phyloP scores from a whole-genome alignment of 2,329 filamentous ascomycete species.

The Botryosphaeria dothidea region DNA sequence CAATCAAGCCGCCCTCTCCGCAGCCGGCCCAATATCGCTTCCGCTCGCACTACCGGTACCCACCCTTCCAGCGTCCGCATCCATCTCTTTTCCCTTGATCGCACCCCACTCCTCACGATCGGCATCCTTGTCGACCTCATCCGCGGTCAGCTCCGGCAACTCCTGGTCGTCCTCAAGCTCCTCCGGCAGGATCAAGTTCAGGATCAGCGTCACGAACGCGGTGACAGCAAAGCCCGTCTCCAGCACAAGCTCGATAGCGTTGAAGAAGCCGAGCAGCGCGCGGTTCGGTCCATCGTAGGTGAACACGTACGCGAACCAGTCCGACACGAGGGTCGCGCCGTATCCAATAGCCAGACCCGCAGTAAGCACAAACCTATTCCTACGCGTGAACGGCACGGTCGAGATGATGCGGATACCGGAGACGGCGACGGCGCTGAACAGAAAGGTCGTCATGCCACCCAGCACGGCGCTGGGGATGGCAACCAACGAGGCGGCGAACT shows the following conservation, averaged over 20 bases:
- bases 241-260: conserved; percentile 57
- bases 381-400: conserved; percentile 71
- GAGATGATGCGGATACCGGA: conserved; percentile 76
- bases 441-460: conserved; percentile 67
- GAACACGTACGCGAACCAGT: conserved; percentile 71
- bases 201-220: conserved; percentile 68
- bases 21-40: not conserved
- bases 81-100: conserved; percentile 36
- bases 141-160: conserved; percentile 41
- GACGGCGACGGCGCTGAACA: conserved; percentile 75
- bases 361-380: conserved; percentile 80
- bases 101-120: conserved; percentile 34
- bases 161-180: conserved; percentile 59
- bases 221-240: conserved; percentile 71
- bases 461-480: conserved; percentile 64
- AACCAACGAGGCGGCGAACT: conserved; percentile 78
- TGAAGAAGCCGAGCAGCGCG: conserved; percentile 69
- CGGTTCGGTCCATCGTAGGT: conserved; percentile 69
- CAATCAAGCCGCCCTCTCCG: not conserved
- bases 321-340: conserved; percentile 49
- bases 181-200: conserved; percentile 73
- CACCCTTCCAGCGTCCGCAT: conserved; percentile 37
- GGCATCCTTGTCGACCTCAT: conserved; percentile 38
- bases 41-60: conserved; percentile 23
- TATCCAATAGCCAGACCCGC: conserved; percentile 73